Evolutionary conservation across 495 filamentous ascomycete species (phyloP).

Genomic region (Daldinia caldariorum): DNA sequence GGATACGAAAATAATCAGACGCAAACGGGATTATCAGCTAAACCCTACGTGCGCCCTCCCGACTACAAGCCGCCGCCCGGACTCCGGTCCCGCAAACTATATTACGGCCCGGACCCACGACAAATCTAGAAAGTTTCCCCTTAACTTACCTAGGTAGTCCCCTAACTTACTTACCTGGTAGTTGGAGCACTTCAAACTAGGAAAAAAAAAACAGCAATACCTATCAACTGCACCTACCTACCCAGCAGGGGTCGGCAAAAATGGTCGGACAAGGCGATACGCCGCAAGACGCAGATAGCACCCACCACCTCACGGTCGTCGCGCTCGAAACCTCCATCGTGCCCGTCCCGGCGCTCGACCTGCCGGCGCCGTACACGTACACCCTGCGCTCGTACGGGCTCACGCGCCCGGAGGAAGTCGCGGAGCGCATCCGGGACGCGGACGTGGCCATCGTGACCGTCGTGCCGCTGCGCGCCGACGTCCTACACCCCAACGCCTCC

Average conservation of each 20-base stretch:
- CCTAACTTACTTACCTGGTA: too few species aligned
- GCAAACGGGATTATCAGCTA: conserved; percentile 3
- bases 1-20: too few species aligned
- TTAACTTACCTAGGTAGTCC: too few species aligned
- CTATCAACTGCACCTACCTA: neutral
- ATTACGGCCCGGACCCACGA: conserved; percentile 18
- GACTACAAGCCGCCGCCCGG: conserved; percentile 14
- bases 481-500: conserved; percentile 50
- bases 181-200: too few species aligned
- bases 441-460: conserved; percentile 60
- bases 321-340: conserved; percentile 59
- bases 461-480: conserved; percentile 50
- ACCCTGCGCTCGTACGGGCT: conserved; percentile 46
- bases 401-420: conserved; percentile 49
- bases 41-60: conserved; percentile 22
- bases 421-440: conserved; percentile 55
- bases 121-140: neutral
- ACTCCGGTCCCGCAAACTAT: conserved; percentile 35
- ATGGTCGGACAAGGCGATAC: neutral
- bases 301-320: conserved; percentile 56
- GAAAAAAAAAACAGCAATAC: neutral
- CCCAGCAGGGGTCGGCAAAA: neutral
- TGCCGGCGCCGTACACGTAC: conserved; percentile 53
- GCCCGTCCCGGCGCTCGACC: conserved; percentile 53
- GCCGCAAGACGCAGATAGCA: conserved; percentile 3